Evolutionary conservation across 2,329 filamentous ascomycete species (phyloP).

Genomic region (Diaporthe sp.): DNA sequence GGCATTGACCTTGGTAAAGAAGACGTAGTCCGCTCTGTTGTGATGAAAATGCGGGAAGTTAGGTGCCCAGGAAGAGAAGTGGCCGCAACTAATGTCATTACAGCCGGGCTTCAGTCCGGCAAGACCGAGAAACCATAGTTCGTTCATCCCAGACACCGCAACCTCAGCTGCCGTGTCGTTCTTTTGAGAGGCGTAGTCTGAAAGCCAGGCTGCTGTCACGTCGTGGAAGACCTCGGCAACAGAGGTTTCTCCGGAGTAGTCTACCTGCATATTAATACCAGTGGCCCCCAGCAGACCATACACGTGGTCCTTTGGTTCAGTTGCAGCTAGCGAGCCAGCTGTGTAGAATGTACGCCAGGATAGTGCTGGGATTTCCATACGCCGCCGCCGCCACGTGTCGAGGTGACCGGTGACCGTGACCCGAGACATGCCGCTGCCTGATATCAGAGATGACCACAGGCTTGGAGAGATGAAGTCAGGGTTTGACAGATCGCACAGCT

Average conservation of each 20-base stretch:
- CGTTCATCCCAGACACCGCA: background rate
- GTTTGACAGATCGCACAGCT: background rate
- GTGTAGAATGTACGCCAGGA: background rate
- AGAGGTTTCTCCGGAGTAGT: constrained; percentile 6
- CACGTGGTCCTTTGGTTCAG: constrained; percentile 6
- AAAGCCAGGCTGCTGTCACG: constrained; percentile 3
- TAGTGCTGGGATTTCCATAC: background rate
- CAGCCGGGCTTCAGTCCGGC: background rate
- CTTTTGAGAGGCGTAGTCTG: background rate
- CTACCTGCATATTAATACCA: background rate
- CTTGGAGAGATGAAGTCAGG: background rate
- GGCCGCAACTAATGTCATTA: background rate
- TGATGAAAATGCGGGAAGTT: constrained; percentile 7
- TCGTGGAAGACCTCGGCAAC: constrained; percentile 13
- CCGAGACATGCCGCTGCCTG: background rate
- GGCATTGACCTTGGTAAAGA: background rate
- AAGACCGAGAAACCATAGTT: background rate
- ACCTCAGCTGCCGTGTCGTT: background rate
- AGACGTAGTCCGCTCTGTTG: background rate
- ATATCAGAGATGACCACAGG: background rate
- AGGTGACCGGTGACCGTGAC: background rate
- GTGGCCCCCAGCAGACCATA: constrained; percentile 1
- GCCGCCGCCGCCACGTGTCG: background rate
- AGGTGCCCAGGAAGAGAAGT: background rate
- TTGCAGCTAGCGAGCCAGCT: background rate